Conservation (phyloP, 176 grass and related monocot genomes). For the Puya raimondii region DNA sequence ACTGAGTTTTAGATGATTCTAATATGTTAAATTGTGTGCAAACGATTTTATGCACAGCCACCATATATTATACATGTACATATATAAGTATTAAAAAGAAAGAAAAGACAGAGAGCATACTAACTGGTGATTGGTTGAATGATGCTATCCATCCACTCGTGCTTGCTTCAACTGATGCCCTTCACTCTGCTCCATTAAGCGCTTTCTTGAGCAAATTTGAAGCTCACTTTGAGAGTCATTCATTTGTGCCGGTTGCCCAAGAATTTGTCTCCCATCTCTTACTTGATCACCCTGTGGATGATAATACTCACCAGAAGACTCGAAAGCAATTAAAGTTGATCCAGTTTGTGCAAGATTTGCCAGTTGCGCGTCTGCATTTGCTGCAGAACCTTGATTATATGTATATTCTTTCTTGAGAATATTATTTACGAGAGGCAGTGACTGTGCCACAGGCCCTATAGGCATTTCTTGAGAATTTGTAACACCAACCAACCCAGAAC, state of each 20-base stretch:
- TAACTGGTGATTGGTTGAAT: neutral
- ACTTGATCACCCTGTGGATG: slow-evolving; percentile 6
- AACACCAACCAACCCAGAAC: neutral
- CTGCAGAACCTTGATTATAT: neutral
- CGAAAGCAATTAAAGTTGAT: neutral
- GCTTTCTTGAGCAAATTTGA: slow-evolving; percentile 18
- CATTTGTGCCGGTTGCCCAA: neutral
- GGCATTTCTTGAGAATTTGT: slow-evolving; percentile 13
- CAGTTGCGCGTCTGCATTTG: slow-evolving; percentile 1
- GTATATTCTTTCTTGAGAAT: neutral
- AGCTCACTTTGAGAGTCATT: neutral
- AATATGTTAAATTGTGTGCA: no score
- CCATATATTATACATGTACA: no score
- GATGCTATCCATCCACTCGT: slow-evolving; percentile 3
- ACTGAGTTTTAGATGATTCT: no score
- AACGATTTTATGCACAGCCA: no score
- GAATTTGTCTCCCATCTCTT: neutral
- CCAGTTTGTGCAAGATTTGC: neutral
- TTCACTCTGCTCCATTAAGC: slow-evolving; percentile 8
- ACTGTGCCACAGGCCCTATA: slow-evolving; percentile 5
- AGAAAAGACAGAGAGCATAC: no score
- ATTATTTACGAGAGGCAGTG: neutral
- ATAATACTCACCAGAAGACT: neutral
- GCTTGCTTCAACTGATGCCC: neutral
- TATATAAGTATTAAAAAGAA: no score